phyloP scores from a whole-genome alignment of 257 asterid genomes.

The Petunia secreta region DNA sequence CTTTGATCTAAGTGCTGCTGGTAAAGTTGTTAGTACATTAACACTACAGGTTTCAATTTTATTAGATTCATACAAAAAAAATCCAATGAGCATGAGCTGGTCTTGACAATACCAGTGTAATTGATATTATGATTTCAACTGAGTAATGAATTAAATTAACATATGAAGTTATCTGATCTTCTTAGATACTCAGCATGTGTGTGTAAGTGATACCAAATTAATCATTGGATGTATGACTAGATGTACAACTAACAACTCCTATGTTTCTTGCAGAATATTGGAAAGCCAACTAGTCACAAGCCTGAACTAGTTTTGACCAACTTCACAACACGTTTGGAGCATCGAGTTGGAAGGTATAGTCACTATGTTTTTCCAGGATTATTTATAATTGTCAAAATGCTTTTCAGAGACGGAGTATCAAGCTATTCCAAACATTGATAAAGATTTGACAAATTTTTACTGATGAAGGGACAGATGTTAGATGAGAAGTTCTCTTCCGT shows the following conservation, averaged over 20 bases:
- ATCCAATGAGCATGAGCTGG: background rate
- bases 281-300: conserved; percentile 89
- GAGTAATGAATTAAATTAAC: background rate
- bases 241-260: background rate
- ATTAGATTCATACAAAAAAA: conserved; percentile 3
- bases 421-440: background rate
- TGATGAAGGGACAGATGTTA: background rate
- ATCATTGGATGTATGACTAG: conserved; percentile 5
- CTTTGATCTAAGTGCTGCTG: background rate
- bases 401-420: background rate
- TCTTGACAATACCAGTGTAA: background rate
- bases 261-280: conserved; percentile 71
- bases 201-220: background rate
- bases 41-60: background rate
- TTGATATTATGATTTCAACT: background rate
- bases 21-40: no score
- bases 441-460: background rate
- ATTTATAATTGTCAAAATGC: background rate
- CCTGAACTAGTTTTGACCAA: conserved; percentile 86
- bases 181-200: background rate
- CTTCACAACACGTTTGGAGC: conserved; percentile 95
- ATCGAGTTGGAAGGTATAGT: conserved; percentile 88
- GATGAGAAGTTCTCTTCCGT: background rate
- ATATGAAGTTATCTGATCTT: background rate
- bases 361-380: conserved; percentile 8